Percentiles rank a stretch among this genome's conserved stretches.
phyloP scores from a whole-genome alignment of 2,329 filamentous ascomycete genomes.

The Cercospora citrullina region DNA sequence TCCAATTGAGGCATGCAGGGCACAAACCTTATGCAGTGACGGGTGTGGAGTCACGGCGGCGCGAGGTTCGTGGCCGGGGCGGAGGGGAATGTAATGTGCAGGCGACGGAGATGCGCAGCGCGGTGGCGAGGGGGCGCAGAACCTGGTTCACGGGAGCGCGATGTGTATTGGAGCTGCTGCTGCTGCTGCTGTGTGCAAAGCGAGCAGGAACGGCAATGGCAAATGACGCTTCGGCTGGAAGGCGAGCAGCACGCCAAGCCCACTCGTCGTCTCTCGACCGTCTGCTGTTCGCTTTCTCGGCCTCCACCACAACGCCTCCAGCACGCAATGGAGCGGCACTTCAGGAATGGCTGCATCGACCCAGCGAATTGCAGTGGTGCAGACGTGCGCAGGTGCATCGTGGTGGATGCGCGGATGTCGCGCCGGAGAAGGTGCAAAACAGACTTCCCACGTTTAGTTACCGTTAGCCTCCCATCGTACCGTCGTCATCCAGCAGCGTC shows the following conservation, averaged over 20 bases:
- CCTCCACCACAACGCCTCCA: not conserved
- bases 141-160: not conserved
- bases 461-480: not conserved
- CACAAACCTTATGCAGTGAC: not conserved
- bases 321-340: conserved; percentile 3
- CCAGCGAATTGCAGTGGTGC: not conserved
- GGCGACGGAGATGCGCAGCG: not conserved
- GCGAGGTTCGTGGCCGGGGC: not conserved
- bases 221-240: not conserved
- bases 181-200: not conserved
- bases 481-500: not conserved
- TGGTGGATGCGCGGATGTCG: not conserved
- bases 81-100: not conserved
- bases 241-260: not conserved
- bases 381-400: not conserved
- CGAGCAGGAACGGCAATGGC: not conserved
- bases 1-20: not conserved
- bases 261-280: not conserved
- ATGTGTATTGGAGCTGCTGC: not conserved
- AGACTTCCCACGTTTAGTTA: conserved; percentile 1
- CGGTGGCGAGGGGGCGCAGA: not conserved
- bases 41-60: not conserved
- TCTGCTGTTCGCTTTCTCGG: not conserved
- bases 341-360: not conserved
- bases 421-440: not conserved